phyloP scores from a whole-genome alignment of 1,284 basidiomycete species.

The Ganoderma leucocontextum region DNA sequence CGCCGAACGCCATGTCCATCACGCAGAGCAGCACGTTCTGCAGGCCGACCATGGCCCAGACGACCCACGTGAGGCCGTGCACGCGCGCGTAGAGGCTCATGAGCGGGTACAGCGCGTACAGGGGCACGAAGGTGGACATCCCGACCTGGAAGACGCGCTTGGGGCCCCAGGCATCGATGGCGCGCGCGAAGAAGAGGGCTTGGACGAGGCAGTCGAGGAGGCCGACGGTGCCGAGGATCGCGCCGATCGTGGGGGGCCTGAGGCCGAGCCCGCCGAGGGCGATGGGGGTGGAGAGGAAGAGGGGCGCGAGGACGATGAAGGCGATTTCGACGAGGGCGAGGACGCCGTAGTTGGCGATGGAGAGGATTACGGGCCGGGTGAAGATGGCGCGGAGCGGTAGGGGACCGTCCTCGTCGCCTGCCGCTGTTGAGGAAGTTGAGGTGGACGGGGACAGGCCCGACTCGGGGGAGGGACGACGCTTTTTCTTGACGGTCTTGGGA shows the following conservation, averaged over 20 bases:
- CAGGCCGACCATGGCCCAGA: slow-evolving; percentile 43
- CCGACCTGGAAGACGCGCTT: slow-evolving; percentile 63
- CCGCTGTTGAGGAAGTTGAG: not conserved
- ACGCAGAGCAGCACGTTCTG: slow-evolving; percentile 43
- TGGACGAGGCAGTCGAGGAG: slow-evolving; percentile 68
- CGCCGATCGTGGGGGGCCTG: slow-evolving; percentile 64
- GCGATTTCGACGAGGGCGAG: slow-evolving; percentile 75
- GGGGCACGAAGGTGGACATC: slow-evolving; percentile 56
- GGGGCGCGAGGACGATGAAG: slow-evolving; percentile 66
- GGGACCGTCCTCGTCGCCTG: slow-evolving; percentile 23
- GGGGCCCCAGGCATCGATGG: slow-evolving; percentile 62
- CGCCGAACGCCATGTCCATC: slow-evolving; percentile 45
- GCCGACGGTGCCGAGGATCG: slow-evolving; percentile 63
- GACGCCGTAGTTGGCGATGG: slow-evolving; percentile 68
- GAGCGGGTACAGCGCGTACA: slow-evolving; percentile 65
- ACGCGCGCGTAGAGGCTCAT: slow-evolving; percentile 51
- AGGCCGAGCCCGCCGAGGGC: slow-evolving; percentile 72
- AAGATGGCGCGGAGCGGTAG: slow-evolving; percentile 53
- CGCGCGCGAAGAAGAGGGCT: slow-evolving; percentile 62
- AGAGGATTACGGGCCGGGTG: slow-evolving; percentile 59
- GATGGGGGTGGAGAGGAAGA: slow-evolving; percentile 76
- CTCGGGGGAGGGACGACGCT: slow-evolving; percentile 4
- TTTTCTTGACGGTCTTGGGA: slow-evolving; percentile 38
- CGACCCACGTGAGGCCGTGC: slow-evolving; percentile 35
- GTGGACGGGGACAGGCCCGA: not conserved